phyloP scores from a whole-genome alignment of 129 eudicot genomes.

The Helichrysum umbraculigerum region DNA sequence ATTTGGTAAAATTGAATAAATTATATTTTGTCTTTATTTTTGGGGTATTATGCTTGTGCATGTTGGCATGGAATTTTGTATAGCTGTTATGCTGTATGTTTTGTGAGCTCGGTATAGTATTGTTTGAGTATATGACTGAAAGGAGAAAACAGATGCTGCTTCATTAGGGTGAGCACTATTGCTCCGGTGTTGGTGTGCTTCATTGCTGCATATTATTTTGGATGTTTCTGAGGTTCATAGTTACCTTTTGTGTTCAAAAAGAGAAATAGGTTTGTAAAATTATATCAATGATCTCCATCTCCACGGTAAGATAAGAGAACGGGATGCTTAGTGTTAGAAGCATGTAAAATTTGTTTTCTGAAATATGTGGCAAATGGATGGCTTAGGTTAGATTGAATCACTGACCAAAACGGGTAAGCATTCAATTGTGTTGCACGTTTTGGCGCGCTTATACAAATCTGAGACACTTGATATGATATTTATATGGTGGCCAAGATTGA shows the following conservation, averaged over 20 bases:
- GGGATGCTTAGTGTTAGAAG: conserved; percentile 4
- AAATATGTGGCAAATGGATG: neutral
- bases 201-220: conserved; percentile 9
- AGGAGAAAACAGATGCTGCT: no score
- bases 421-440: neutral
- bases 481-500: neutral
- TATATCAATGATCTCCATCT: neutral
- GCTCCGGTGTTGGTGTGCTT: neutral
- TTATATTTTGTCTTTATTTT: neutral
- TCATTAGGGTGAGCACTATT: neutral
- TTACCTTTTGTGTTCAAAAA: neutral
- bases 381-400: no score
- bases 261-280: neutral
- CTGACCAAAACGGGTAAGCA: no score
- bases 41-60: no score
- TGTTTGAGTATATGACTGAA: neutral
- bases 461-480: neutral
- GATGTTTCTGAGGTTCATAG: conserved; percentile 2
- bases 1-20: neutral
- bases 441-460: neutral
- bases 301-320: neutral
- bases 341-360: neutral
- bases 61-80: no score
- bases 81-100: neutral
- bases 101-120: neutral